Conservation (phyloP, 2,329 filamentous ascomycete species). For the Cryphonectria carpinicola region DNA sequence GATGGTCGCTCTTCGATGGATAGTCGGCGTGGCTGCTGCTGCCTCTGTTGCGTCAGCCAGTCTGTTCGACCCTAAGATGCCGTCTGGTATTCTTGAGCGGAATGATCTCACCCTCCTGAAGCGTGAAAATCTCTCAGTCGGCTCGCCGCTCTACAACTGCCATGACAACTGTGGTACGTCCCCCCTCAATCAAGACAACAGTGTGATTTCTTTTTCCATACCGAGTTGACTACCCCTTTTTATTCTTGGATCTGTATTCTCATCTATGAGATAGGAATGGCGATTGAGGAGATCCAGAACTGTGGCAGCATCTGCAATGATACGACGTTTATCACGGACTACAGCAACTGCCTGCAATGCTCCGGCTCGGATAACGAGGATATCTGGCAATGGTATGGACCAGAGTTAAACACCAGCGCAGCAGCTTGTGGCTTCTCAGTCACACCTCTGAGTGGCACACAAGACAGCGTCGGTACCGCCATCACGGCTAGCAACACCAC, state of each 20-base stretch:
- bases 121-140: constrained; percentile 41
- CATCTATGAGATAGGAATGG: constrained; percentile 34
- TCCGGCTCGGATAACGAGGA: constrained; percentile 43
- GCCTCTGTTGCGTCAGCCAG: constrained; percentile 13
- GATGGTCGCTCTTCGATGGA: constrained; percentile 19
- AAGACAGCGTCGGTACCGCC: constrained; percentile 31
- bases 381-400: constrained; percentile 48
- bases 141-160: constrained; percentile 46
- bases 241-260: neutral
- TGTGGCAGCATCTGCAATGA: constrained; percentile 41
- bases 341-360: constrained; percentile 46
- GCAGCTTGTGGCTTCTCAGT: constrained; percentile 36
- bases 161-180: constrained; percentile 49
- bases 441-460: constrained; percentile 30
- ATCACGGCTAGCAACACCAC: constrained; percentile 22
- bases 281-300: constrained; percentile 39
- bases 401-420: constrained; percentile 37
- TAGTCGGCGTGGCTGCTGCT: constrained; percentile 16
- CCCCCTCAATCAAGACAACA: neutral
- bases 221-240: neutral
- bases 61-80: neutral
- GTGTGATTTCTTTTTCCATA: neutral
- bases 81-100: neutral
- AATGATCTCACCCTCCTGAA: constrained; percentile 20
- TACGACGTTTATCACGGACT: constrained; percentile 43